A percentile compares a stretch with the other conserved stretches of the same genome.
Evolutionary conservation across 306 rosid species (phyloP).

Genomic region (Cicer arietinum): DNA sequence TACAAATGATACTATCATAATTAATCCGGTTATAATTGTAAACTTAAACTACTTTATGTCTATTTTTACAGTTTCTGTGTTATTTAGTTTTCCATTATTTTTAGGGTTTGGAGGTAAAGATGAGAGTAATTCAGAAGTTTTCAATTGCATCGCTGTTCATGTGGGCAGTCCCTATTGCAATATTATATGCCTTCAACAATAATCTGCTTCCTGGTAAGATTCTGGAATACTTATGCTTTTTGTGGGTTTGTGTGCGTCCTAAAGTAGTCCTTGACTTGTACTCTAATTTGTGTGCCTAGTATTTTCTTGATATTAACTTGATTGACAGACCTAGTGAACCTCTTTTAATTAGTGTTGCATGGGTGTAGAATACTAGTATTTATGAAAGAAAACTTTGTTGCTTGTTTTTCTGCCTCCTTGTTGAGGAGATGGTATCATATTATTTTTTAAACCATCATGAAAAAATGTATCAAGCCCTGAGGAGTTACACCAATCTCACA

Average conservation of each 20-base stretch:
- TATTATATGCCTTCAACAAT: conserved; percentile 73
- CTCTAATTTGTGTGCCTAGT: conserved; percentile 23
- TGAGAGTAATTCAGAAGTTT: conserved; percentile 75
- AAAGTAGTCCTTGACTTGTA: not conserved
- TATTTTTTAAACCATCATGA: not conserved
- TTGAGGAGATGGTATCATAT: not conserved
- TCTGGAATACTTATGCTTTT: not conserved
- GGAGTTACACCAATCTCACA: not conserved
- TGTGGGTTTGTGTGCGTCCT: conserved; percentile 18
- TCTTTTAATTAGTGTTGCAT: not conserved
- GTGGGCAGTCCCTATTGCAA: conserved; percentile 63
- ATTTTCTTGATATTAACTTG: conserved; percentile 22
- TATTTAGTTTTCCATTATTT: not conserved
- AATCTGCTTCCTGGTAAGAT: conserved; percentile 77
- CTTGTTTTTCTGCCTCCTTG: not conserved
- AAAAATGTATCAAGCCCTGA: not conserved
- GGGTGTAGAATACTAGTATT: no score
- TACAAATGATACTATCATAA: not conserved
- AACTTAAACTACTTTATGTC: not conserved
- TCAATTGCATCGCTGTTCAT: conserved; percentile 71
- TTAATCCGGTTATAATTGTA: conserved; percentile 2
- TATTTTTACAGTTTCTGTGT: not conserved
- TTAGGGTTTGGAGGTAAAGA: conserved; percentile 51
- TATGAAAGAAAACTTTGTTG: not conserved
- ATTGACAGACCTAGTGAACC: not conserved